Conservation (phyloP, 192 early-diverging fungal species). For the Umbelopsis sp. region DNA sequence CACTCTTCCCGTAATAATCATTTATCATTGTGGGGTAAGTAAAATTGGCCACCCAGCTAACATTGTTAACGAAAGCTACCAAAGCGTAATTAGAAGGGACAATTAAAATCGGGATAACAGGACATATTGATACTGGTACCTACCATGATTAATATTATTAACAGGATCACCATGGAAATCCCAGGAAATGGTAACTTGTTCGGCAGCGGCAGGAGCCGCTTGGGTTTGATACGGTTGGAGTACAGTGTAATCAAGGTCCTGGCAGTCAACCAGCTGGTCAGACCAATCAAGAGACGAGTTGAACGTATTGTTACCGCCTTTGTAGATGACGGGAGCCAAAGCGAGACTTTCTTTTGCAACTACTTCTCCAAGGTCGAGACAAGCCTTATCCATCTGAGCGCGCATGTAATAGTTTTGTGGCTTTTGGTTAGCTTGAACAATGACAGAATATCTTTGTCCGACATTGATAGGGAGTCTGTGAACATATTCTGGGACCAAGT, state of each 20-base stretch:
- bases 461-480: slow-evolving; percentile 40
- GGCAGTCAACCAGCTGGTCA: slow-evolving; percentile 18
- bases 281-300: neutral
- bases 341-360: neutral
- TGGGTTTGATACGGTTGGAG: neutral
- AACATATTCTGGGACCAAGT: slow-evolving; percentile 28
- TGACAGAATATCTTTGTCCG: slow-evolving; percentile 46
- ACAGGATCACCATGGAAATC: slow-evolving; percentile 15
- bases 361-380: slow-evolving; percentile 30
- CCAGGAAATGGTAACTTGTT: slow-evolving; percentile 6
- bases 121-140: neutral
- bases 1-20: neutral
- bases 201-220: neutral
- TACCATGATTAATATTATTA: slow-evolving; percentile 3
- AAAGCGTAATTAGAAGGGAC: neutral
- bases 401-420: slow-evolving; percentile 43
- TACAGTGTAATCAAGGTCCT: slow-evolving; percentile 23
- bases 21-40: slow-evolving; percentile 19
- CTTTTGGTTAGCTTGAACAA: slow-evolving; percentile 44
- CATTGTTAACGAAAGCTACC: slow-evolving; percentile 19
- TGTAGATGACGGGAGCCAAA: neutral
- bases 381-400: slow-evolving; percentile 34
- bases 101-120: neutral
- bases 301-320: neutral
- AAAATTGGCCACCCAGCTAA: slow-evolving; percentile 16